Percentiles rank a stretch among this genome's conserved stretches.
Conservation (phyloP, 768 basidiomycete genomes). For the Trametes cinnabarina region DNA sequence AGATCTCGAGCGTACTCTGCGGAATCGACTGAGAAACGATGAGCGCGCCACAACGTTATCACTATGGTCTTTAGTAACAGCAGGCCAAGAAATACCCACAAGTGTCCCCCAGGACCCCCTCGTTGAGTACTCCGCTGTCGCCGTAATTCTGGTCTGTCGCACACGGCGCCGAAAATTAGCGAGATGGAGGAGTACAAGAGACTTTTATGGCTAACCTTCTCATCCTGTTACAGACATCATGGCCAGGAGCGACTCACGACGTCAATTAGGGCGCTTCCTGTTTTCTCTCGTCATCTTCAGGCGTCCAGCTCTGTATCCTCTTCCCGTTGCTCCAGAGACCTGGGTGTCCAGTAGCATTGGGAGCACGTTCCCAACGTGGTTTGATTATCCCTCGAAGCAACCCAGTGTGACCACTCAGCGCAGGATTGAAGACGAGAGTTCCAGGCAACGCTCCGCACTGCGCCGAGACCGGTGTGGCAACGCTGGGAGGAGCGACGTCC, state of each 20-base stretch:
- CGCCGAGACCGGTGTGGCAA: not conserved
- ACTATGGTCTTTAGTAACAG: too few relatives aligned
- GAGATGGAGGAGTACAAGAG: too few relatives aligned
- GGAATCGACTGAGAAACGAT: slow-evolving; percentile 60
- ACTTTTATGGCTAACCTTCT: too few relatives aligned
- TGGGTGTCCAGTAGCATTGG: slow-evolving; percentile 32
- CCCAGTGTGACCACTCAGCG: slow-evolving; percentile 53
- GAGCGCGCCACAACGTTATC: not conserved
- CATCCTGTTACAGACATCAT: too few relatives aligned
- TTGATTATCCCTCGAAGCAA: slow-evolving; percentile 61
- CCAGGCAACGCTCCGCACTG: slow-evolving; percentile 34
- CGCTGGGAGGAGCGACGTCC: not conserved
- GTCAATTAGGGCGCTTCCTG: not conserved
- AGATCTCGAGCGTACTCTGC: slow-evolving; percentile 73
- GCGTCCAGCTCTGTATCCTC: slow-evolving; percentile 24
- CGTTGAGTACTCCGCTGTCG: not conserved
- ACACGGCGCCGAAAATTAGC: too few relatives aligned
- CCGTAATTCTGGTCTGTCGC: too few relatives aligned
- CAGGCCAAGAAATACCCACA: not conserved
- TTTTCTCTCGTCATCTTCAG: slow-evolving; percentile 9
- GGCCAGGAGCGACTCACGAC: too few relatives aligned
- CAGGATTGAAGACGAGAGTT: slow-evolving; percentile 66
- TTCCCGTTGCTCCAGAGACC: slow-evolving; percentile 44
- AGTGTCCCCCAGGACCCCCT: not conserved
- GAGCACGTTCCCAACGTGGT: slow-evolving; percentile 59